Evolutionary conservation across 2,329 filamentous ascomycete genomes (phyloP), one percentile per base, ranked within the genome.

Genomic region (Anthostomella pinea): DNA sequence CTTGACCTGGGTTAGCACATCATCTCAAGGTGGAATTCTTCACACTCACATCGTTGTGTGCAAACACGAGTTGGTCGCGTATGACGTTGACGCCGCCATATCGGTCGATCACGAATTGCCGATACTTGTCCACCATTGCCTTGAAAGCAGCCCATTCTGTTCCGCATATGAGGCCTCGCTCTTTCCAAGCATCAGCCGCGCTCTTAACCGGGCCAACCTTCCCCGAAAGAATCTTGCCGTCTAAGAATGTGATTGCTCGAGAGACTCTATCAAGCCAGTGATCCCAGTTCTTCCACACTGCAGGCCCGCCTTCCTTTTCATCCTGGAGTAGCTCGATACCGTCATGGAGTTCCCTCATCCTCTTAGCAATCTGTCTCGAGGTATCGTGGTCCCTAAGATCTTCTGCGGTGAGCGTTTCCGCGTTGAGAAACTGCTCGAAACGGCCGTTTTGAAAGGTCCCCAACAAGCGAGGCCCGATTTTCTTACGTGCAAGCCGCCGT

Each of bases 281-380:
- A 60, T 97, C 89, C 91, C 91, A 98, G 57, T 95, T 97, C 50
- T 78, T 81, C 78, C 88, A 95, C 8, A 95, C 84, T 37, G 81
- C 83, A 0, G 93, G 85, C 0, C 93, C 93, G 14, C 75, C 81
- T 22, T 85, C 77, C 33, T 81, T 76, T 63, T 98, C 93, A 22
- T 81, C 72, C 1, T 83, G 77, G 0, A 95, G 73, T 14, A 98
- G 70, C 18, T 96, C 89, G 44, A 98, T 84, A 1, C 93, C 93
- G 34, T 95, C 87, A 54, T 98, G 93, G 22, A 98, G 73, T 63
- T 98, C 93, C 45, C 90, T 78, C 88, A 98, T 95, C 33, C 93
- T 86, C 70, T 97, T 97, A 9, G 93, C 91, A 56, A 98, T 98
- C 58, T 95, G 87, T 55, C 79, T 85, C 21, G 86, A 94, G 0